Evolutionary conservation across 2,329 filamentous ascomycete species (phyloP), one percentile per base, ranked within the genome.

Genomic region (Aspergillus bombycis): DNA sequence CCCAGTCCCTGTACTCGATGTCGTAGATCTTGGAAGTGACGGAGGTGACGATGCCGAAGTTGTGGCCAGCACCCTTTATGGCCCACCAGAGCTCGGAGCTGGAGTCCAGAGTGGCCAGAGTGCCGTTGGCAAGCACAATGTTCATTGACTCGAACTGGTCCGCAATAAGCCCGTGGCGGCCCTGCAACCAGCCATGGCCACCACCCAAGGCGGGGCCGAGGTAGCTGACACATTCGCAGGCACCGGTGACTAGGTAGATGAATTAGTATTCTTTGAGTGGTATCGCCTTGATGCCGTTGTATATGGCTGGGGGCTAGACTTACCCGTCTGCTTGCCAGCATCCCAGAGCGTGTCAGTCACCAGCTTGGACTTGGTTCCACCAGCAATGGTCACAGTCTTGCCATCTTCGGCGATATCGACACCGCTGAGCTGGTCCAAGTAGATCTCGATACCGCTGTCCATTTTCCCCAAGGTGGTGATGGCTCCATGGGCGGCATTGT

Each of bases 1-100:
- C 78, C 72, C 77, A 82, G 58, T 72, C 64, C 14, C 38, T 64
- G 64, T 67, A 74, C 71, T 71, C 38, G 78, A 77, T 64, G 54
- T 83, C 78, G 67, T 83, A 84, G 57, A 85, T 79, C 70, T 83
- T 82, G 26, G 76, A 75, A 0, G 78, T 81, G 11, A 82, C 73
- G 1, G 79, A 79, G 1, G 82, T 85, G n/a, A 87, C 82, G 60
- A 88, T 81, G 52, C 85, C 86, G 62, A 88, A 87, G 72, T 87
- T 88, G 63, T 86, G 83, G 1, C 85, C 86, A 1, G 85, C 86
- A 6, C 86, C 86, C 56, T 79, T 78, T 65, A 88, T 78, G 0
- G 78, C 86, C 85, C 85, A 88, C 71, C 79, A 88, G 10, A 88
- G 78, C 38, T 88, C 85, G 0, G 81, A 80, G 11, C 75, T 74